phyloP scores from a whole-genome alignment of 164 flowering plant genomes.

The Umbellularia californica region DNA sequence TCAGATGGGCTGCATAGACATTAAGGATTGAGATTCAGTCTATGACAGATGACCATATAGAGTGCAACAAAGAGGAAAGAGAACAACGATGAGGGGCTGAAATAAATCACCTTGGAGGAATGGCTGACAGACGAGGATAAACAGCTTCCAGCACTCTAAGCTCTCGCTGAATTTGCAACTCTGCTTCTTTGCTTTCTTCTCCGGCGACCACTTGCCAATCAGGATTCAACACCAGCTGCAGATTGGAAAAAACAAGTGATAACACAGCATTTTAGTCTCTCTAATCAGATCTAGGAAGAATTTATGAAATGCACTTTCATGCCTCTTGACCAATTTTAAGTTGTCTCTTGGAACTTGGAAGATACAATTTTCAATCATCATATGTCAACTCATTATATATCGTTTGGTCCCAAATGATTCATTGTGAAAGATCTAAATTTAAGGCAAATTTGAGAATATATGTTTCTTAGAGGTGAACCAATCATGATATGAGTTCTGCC shows the following conservation, averaged over 20 bases:
- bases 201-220: conserved; percentile 86
- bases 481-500: too few relatives aligned
- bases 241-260: conserved; percentile 5
- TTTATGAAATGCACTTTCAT: neutral
- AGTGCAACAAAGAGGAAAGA: neutral
- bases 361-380: neutral
- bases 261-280: neutral
- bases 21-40: conserved; percentile 15
- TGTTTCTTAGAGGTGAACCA: too few relatives aligned
- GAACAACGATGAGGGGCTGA: neutral
- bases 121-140: conserved; percentile 82
- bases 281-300: neutral
- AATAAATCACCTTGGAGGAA: conserved; percentile 68
- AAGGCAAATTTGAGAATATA: too few relatives aligned
- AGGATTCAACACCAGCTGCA: conserved; percentile 47
- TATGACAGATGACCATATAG: neutral
- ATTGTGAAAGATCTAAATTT: too few relatives aligned
- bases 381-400: neutral
- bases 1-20: conserved; percentile 49
- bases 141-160: conserved; percentile 84
- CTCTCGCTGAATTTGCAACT: conserved; percentile 60
- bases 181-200: conserved; percentile 80
- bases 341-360: neutral
- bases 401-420: too few relatives aligned
- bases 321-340: too few relatives aligned